These are phyloP conservation scores for Candolleomyces efflorescens DNA, from an alignment of 768 basidiomycete species.

Conservation along the genomic window DNA sequence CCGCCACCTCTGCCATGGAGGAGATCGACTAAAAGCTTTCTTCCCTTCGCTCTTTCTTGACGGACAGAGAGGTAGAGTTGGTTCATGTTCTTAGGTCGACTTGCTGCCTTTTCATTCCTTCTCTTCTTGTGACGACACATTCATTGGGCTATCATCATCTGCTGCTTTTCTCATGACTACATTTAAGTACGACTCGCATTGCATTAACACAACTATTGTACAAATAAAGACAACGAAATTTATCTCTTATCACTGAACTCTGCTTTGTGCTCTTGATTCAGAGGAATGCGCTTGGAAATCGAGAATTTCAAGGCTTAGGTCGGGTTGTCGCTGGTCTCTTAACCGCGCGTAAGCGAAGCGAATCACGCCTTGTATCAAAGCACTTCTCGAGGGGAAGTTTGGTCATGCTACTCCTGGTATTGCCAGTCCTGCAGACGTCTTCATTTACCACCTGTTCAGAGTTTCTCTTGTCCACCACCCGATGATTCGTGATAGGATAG, in stretches of 20 bases:
- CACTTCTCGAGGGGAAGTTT: too few relatives aligned
- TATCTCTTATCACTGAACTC: not conserved
- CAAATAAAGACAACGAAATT: not conserved
- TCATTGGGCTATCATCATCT: conserved; percentile 1
- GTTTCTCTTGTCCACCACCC: too few relatives aligned
- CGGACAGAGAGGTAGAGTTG: conserved; percentile 20
- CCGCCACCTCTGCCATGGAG: conserved; percentile 88
- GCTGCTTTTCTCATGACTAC: not conserved
- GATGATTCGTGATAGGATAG: too few relatives aligned
- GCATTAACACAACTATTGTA: conserved; percentile 1
- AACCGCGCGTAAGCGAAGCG: too few relatives aligned
- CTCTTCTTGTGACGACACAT: not conserved
- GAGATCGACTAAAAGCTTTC: conserved; percentile 73
- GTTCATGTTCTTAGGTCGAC: conserved; percentile 14
- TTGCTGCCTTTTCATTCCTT: not conserved
- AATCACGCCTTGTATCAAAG: too few relatives aligned
- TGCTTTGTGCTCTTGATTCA: too few relatives aligned
- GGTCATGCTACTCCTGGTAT: too few relatives aligned
- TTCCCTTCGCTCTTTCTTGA: conserved; percentile 11
- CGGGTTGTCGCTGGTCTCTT: too few relatives aligned
- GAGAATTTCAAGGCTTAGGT: too few relatives aligned
- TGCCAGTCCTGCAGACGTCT: too few relatives aligned
- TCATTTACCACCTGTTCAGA: too few relatives aligned
- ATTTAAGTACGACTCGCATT: not conserved
- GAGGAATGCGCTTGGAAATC: too few relatives aligned